Evolutionary conservation across 805 yeast species (phyloP).

Genomic region (Wickerhamiella lipophila): DNA sequence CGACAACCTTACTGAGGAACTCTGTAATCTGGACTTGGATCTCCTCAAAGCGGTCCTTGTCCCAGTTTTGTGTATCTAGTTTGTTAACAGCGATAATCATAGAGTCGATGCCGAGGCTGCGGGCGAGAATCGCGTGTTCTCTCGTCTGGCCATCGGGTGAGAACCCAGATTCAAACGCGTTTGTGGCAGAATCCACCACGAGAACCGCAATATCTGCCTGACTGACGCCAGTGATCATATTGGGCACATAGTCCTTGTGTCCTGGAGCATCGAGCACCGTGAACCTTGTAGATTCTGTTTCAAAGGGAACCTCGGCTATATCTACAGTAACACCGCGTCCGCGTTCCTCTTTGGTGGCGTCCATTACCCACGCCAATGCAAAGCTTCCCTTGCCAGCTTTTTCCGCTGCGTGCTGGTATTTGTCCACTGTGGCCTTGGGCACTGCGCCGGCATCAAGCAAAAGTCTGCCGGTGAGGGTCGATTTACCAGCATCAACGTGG

Average conservation of each 20-base stretch:
- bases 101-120: conserved; percentile 50
- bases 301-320: conserved; percentile 55
- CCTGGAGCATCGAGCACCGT: conserved; percentile 80
- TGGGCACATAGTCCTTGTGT: conserved; percentile 70
- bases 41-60: conserved; percentile 38
- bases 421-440: conserved; percentile 50
- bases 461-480: conserved; percentile 65
- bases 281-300: conserved; percentile 41
- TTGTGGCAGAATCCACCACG: conserved; percentile 52
- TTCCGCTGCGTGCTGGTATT: conserved; percentile 50
- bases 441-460: conserved; percentile 55
- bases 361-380: conserved; percentile 78
- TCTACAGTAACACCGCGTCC: conserved; percentile 68
- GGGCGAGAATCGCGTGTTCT: conserved; percentile 61
- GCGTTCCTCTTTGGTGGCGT: conserved; percentile 67
- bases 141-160: conserved; percentile 59
- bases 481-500: conserved; percentile 78
- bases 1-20: conserved; percentile 41
- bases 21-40: conserved; percentile 39
- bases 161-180: conserved; percentile 64
- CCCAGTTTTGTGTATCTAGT: conserved; percentile 53
- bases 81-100: conserved; percentile 57
- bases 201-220: conserved; percentile 67
- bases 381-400: conserved; percentile 63
- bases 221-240: conserved; percentile 71